Base-by-base conservation (phyloP, 768 basidiomycete species). In the Russula sp. region DNA sequence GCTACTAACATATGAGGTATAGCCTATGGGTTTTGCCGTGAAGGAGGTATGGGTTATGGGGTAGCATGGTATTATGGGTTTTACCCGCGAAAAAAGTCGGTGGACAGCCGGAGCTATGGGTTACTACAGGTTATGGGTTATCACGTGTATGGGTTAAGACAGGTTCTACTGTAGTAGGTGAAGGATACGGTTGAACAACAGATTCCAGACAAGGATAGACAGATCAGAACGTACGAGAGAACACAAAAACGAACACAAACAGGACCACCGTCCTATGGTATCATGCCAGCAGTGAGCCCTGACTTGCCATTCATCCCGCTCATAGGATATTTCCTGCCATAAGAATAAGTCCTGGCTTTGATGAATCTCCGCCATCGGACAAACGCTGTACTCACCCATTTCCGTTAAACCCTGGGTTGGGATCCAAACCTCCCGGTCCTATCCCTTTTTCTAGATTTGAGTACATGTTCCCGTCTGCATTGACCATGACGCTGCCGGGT, bases 401-500 rank as follows among this genome's bases (percentile, higher is more conserved):
- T 16, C 36, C 34, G 14, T 7, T 10, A 0, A 39, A 16, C 16
- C 43, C 56, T 10, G 3, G 0, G 5, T 14, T 22, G 13, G 25
- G 38, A 16, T 57, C 10, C 11, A 4, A 1, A n/a, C 0, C 13
- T 14, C 13, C 49, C 0, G 14, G 14, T 16, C 13, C 39, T 0
- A 16, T 8, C 16, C 55, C 41, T 11, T 61, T 52, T 34, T 61
- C 60, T 59, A 5, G 38, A 25, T 0, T 8, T 1, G 14, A 6
- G 20, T 25, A 41, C 1, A 6, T n/a, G 9, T n/a, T 11, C 14
- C 7, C 49, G 1, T 54, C 52, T 35, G 45, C 2, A 7, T 41
- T 29, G 18, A 63, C 38, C 22, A 39, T 57, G 34, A 68, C 59
- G 38, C 68, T 65, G 9, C 63, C 67, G 25, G 64, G 54, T 2